These are phyloP conservation scores for Alopecurus myosuroides DNA, from an alignment of 176 grass and related monocot genomes.

Conservation along the genomic window DNA sequence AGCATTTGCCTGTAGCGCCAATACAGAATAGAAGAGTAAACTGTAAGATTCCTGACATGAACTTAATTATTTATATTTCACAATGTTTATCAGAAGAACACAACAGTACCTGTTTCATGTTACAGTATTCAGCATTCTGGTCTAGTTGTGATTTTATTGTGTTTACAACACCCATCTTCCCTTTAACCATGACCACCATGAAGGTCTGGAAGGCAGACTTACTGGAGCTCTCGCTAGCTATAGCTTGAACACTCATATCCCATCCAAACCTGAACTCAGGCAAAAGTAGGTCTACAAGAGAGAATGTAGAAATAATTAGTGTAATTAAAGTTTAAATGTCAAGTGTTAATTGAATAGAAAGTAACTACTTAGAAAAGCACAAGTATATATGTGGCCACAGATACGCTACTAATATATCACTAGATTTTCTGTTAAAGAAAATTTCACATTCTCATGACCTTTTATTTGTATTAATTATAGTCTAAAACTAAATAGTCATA, in stretches of 20 bases:
- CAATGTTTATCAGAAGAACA: constrained; percentile 14
- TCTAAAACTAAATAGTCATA: not conserved
- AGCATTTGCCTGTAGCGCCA: constrained; percentile 51
- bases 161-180: constrained; percentile 37
- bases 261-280: constrained; percentile 96
- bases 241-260: constrained; percentile 69
- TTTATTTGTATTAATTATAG: not conserved
- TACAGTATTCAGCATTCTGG: constrained; percentile 47
- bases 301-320: not conserved
- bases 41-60: not conserved
- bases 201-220: constrained; percentile 88
- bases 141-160: constrained; percentile 53
- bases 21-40: not conserved
- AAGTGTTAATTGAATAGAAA: constrained; percentile 1
- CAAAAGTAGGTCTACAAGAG: constrained; percentile 65
- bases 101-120: constrained; percentile 64
- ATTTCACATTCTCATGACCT: not conserved
- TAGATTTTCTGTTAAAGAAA: not conserved
- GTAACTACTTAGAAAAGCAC: not conserved
- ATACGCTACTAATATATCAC: not conserved
- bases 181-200: constrained; percentile 79
- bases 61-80: constrained; percentile 10
- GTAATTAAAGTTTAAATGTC: not conserved
- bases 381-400: not conserved
- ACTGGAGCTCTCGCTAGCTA: constrained; percentile 50